Base-by-base conservation (phyloP, 169 alveolate genomes). In the Plasmodium relictum region DNA sequence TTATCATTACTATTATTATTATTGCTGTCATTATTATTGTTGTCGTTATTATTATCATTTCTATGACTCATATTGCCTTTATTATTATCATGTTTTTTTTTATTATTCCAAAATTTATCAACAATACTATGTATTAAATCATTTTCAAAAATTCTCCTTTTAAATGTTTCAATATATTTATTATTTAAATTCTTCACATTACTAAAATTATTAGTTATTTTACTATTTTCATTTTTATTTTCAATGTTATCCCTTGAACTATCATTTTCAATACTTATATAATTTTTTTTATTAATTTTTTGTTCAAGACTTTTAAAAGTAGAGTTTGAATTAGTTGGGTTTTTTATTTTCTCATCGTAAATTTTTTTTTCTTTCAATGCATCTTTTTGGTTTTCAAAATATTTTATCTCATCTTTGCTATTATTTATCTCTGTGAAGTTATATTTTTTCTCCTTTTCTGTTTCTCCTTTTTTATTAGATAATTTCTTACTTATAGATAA, bases 61-160 rank as follows among this genome's bases (percentile, higher is more conserved):
- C 61, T 22, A n/a, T 50, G 12, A n/a, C 16, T 50, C 16, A 9
- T 22, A 50, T 50, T 50, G 2, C 5, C 61, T 3, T 9, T 50
- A 50, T 50, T 50, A 12, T 50, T 50, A n/a, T n/a, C n/a, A n/a
- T n/a, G n/a, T n/a, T n/a, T n/a, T 50, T 50, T 50, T 50, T 69
- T 42, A 22, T 48, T 10, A 8, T 9, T 16, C 37, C 62, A 14
- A n/a, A 16, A 65, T n/a, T 48, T 31, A 2, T 22, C 12, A 24
- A 12, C 24, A 22, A 2, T 22, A 20, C 5, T 72, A 20, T 10
- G n/a, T 50, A 42, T 22, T n/a, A 42, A 20, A 22, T 22, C 16
- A 62, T 62, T 62, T 24, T 62, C 20, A 9, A 62, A 62, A 62
- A 62, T 18, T 4, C 16, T 20, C 14, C 18, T 20, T 62, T 22